These are phyloP conservation scores for Clathrospora elynae DNA, from an alignment of 2,329 filamentous ascomycete genomes.

Conservation along the genomic window DNA sequence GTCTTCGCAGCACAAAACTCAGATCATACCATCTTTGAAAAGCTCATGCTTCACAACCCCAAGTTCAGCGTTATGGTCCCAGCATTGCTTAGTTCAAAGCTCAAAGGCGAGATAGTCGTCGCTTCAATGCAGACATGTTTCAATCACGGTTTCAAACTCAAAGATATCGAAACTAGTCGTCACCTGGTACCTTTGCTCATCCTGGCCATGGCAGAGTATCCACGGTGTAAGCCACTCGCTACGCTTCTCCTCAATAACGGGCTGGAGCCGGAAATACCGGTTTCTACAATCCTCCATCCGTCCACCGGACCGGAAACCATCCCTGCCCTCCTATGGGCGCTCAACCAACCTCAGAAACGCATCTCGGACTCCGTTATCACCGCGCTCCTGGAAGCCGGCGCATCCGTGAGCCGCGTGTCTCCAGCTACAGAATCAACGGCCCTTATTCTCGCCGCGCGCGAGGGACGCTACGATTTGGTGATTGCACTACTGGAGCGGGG, in stretches of 20 bases:
- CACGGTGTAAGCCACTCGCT: conserved; percentile 27
- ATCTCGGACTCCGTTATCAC: conserved; percentile 64
- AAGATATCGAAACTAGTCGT: conserved; percentile 24
- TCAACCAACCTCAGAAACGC: conserved; percentile 67
- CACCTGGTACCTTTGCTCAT: conserved; percentile 29
- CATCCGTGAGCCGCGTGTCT: conserved; percentile 64
- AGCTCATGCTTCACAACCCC: conserved; percentile 51
- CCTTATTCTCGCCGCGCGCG: conserved; percentile 64
- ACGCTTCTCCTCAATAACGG: conserved; percentile 32
- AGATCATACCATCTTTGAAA: conserved; percentile 28
- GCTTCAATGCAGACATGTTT: conserved; percentile 61
- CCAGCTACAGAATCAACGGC: conserved; percentile 60
- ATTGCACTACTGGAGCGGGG: conserved; percentile 62
- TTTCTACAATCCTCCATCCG: conserved; percentile 53
- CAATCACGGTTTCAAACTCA: conserved; percentile 51
- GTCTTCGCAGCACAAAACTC: conserved; percentile 36
- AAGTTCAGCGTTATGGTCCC: conserved; percentile 61
- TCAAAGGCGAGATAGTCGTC: conserved; percentile 53
- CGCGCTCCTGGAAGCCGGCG: conserved; percentile 60
- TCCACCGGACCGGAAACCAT: conserved; percentile 60
- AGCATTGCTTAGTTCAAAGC: conserved; percentile 59
- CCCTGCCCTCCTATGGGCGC: conserved; percentile 64
- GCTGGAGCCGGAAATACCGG: conserved; percentile 50
- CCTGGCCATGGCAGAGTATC: conserved; percentile 34
- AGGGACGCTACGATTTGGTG: conserved; percentile 62